A percentile compares a stretch with the other conserved stretches of the same genome.
Evolutionary conservation across 495 filamentous ascomycete species (phyloP).

Genomic region (Xylaria telfairii): DNA sequence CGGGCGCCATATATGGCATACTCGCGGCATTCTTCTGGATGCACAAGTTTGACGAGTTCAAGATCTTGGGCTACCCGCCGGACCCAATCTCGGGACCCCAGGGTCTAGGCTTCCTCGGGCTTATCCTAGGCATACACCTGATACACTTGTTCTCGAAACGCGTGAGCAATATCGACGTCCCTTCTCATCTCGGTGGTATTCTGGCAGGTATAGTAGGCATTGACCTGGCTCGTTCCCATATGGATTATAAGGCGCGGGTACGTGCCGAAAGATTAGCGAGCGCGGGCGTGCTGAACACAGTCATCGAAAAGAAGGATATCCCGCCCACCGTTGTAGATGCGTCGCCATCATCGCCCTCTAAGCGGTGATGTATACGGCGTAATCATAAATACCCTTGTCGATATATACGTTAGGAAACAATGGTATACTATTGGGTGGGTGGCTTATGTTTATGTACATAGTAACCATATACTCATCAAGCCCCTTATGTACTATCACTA

Average conservation of each 20-base stretch:
- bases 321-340: not conserved
- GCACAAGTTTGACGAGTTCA: constrained; percentile 59
- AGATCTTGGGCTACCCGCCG: constrained; percentile 57
- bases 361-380: constrained; percentile 9
- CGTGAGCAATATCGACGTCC: constrained; percentile 61
- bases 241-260: constrained; percentile 35
- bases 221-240: constrained; percentile 33
- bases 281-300: constrained; percentile 26
- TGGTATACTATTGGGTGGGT: not conserved
- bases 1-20: constrained; percentile 72
- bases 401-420: not conserved
- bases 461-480: not conserved
- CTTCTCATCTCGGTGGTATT: constrained; percentile 76
- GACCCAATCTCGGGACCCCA: constrained; percentile 57
- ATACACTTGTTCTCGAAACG: constrained; percentile 45
- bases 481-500: not conserved
- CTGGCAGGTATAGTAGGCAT: constrained; percentile 54
- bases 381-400: not conserved
- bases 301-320: constrained; percentile 26
- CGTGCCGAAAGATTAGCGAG: constrained; percentile 34
- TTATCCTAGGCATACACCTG: constrained; percentile 56
- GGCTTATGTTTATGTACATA: not conserved
- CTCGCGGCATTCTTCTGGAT: constrained; percentile 72
- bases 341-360: not conserved
- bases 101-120: constrained; percentile 54